Evolutionary conservation across 108 stramenopile genomes (phyloP), one percentile per base, ranked within the genome.

Genomic region (Asterionellopsis glacialis): DNA sequence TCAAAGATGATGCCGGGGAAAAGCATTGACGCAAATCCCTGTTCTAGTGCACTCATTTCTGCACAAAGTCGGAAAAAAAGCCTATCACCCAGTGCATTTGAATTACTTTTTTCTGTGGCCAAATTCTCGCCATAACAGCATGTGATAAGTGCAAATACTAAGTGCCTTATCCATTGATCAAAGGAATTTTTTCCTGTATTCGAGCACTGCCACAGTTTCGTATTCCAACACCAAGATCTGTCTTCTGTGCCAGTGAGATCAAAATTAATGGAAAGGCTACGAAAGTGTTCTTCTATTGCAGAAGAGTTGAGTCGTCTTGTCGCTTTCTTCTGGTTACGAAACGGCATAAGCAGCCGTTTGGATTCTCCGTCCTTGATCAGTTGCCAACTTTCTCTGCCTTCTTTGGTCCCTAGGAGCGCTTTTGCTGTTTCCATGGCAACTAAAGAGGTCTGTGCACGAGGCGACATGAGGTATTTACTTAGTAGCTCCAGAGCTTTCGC

Each of bases 201-300:
- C 22, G 42, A 16, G 28, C 41, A 57, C 49, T 25, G 63, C 91
- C 91, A 92, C 19, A 87, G 38, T 12, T 49, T 56, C 25, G 69
- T 67, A 40, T 67, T 70, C 85, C 85, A 92, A 52, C 91, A 92
- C 87, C 90, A 88, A 55, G 56, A 28, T 28, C 19, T 11, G 60
- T 58, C 55, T 14, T 67, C 48, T 23, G 15, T 19, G 50, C 52
- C 63, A 1, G 11, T 57, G 1, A 21, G 22, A 53, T 45, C 67
- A 18, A 6, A 23, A 48, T 21, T 9, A 9, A 19, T 48, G 5
- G 19, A 9, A 21, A 16, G 47, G 47, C 47, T 48, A 21, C 9
- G 47, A 2, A 21, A 48, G 9, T 48, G 16, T 21, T 5, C 9
- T 21, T 19, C 47, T 19, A 21, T 21, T 48, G 47, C 21, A 21